Conservation (phyloP, 768 basidiomycete genomes). For the Termitomyces titanicus region DNA sequence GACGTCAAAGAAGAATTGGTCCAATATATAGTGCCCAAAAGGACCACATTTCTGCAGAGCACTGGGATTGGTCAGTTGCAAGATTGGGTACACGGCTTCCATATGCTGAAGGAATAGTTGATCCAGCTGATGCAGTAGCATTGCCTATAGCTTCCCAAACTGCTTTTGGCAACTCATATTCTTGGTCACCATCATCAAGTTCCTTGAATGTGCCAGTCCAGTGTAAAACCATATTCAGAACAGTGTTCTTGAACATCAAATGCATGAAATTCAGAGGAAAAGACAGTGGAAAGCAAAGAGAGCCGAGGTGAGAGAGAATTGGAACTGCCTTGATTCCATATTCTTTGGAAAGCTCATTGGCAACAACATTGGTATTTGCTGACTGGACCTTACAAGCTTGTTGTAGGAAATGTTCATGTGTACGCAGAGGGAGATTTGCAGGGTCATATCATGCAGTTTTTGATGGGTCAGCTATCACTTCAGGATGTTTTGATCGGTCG, state of each 20-base stretch:
- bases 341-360: slow-evolving; percentile 14
- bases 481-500: slow-evolving; percentile 5
- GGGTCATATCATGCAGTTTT: slow-evolving; percentile 14
- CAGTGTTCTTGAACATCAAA: slow-evolving; percentile 34
- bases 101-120: slow-evolving; percentile 24
- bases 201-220: slow-evolving; percentile 40
- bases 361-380: slow-evolving; percentile 13
- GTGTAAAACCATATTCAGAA: slow-evolving; percentile 31
- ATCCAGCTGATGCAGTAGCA: slow-evolving; percentile 23
- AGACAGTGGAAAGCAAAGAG: slow-evolving; percentile 30
- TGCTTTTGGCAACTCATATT: slow-evolving; percentile 16
- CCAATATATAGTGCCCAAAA: slow-evolving; percentile 23
- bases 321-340: slow-evolving; percentile 34
- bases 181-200: slow-evolving; percentile 23
- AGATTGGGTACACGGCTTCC: slow-evolving; percentile 25
- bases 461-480: background rate
- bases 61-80: slow-evolving; percentile 16
- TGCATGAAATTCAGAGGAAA: slow-evolving; percentile 51
- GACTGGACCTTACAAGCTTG: slow-evolving; percentile 16
- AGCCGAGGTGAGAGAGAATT: slow-evolving; percentile 26
- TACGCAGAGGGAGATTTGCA: slow-evolving; percentile 13
- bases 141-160: slow-evolving; percentile 35
- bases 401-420: slow-evolving; percentile 8
- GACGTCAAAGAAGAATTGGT: slow-evolving; percentile 12
- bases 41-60: slow-evolving; percentile 20